A percentile compares a stretch with the other conserved stretches of the same genome.
These are phyloP conservation scores for Kwoniella sp. DNA, from an alignment of 768 basidiomycete genomes.

Conservation along the genomic window DNA sequence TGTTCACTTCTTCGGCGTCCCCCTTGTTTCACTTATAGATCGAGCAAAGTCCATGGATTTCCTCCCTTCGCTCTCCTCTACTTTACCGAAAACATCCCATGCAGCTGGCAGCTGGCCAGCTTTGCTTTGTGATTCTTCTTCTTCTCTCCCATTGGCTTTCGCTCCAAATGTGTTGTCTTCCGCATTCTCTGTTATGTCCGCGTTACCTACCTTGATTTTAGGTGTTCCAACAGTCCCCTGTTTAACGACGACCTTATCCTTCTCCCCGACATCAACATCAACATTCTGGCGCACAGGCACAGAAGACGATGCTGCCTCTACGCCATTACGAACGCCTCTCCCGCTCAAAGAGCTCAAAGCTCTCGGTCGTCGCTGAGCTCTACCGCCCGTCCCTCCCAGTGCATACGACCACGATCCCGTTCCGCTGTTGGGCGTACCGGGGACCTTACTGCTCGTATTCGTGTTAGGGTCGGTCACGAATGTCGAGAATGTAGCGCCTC, in stretches of 20 bases:
- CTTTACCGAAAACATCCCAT: constrained; percentile 40
- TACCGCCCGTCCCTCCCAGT: constrained; percentile 55
- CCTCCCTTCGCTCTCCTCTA: constrained; percentile 3
- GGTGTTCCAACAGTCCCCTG: not conserved
- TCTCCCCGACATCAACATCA: not conserved
- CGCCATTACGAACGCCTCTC: too few species aligned
- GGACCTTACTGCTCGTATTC: not conserved
- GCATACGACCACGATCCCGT: constrained; percentile 35
- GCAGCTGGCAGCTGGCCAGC: constrained; percentile 2
- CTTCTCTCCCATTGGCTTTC: not conserved
- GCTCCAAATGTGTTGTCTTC: not conserved
- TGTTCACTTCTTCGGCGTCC: too few species aligned
- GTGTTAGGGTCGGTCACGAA: not conserved
- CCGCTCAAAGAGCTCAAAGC: constrained; percentile 15
- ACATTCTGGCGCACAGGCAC: too few species aligned
- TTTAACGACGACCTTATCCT: not conserved
- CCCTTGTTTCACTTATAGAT: too few species aligned
- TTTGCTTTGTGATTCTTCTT: not conserved
- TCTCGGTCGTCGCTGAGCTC: constrained; percentile 43
- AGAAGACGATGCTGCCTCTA: too few species aligned
- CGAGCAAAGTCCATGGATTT: not conserved
- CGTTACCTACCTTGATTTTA: not conserved
- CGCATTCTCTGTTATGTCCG: not conserved
- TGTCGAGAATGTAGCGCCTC: constrained; percentile 23
- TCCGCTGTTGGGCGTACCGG: not conserved